Conservation (phyloP, 306 rosid genomes). For the Cucumis melo region DNA sequence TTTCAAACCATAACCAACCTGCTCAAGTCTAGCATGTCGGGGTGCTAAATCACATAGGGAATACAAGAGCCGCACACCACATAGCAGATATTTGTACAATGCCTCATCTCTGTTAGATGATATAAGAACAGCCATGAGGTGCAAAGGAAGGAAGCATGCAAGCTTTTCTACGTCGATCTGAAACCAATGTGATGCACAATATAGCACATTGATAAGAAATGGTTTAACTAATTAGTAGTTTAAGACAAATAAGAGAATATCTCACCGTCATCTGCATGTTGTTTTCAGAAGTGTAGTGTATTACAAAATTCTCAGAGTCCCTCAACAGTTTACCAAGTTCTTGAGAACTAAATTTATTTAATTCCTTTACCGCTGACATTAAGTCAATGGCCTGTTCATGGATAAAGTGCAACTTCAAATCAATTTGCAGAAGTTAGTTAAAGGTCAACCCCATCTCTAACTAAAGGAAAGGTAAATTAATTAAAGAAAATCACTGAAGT, state of each 20-base stretch:
- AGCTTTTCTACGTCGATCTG: constrained; percentile 91
- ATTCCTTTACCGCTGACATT: constrained; percentile 50
- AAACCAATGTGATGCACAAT: constrained; percentile 4
- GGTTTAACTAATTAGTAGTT: constrained; percentile 8
- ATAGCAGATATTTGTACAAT: constrained; percentile 41
- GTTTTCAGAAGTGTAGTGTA: constrained; percentile 36
- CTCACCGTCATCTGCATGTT: constrained; percentile 46
- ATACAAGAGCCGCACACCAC: constrained; percentile 76
- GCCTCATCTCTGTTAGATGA: constrained; percentile 48
- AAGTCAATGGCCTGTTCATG: constrained; percentile 50
- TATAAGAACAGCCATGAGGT: constrained; percentile 52
- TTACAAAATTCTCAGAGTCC: constrained; percentile 60
- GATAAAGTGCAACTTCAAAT: constrained; percentile 5
- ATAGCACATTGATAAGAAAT: constrained; percentile 1
- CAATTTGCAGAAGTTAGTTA: neutral
- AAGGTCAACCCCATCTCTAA: neutral
- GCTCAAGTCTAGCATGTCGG: constrained; percentile 70
- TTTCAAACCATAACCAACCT: constrained; percentile 34
- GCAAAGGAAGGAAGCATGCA: constrained; percentile 63
- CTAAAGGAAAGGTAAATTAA: neutral
- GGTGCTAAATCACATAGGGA: constrained; percentile 83
- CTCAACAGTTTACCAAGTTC: constrained; percentile 58
- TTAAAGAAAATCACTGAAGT: neutral
- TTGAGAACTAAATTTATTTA: constrained; percentile 47
- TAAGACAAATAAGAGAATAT: neutral